Conservation (phyloP, 2,329 filamentous ascomycete genomes). For the Talaromyces marneffei region DNA sequence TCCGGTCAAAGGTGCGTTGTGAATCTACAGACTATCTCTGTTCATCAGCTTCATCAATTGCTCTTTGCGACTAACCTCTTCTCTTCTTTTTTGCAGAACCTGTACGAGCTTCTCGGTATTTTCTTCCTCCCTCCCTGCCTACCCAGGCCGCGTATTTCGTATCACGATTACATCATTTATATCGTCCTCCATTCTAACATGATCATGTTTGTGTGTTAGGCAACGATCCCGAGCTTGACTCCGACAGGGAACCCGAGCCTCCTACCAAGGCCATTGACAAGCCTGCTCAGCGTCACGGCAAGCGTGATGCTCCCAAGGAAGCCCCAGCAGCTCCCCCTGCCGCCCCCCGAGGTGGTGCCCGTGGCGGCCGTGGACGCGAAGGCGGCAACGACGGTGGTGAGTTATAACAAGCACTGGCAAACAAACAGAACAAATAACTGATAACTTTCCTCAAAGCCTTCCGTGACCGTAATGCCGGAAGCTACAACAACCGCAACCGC, state of each 20-base stretch:
- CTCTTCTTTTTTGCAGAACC: slow-evolving; percentile 62
- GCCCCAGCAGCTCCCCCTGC: slow-evolving; percentile 47
- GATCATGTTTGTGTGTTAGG: slow-evolving; percentile 40
- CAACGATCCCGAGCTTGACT: slow-evolving; percentile 65
- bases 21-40: not conserved
- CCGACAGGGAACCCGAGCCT: slow-evolving; percentile 68
- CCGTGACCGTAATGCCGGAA: slow-evolving; percentile 79
- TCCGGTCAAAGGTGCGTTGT: slow-evolving; percentile 47
- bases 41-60: slow-evolving; percentile 3
- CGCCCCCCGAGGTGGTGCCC: slow-evolving; percentile 21
- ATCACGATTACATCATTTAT: slow-evolving; percentile 26
- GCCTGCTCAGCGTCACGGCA: slow-evolving; percentile 66
- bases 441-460: slow-evolving; percentile 56
- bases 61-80: slow-evolving; percentile 31
- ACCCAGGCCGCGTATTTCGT: slow-evolving; percentile 17
- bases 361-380: slow-evolving; percentile 42
- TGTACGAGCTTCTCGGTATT: slow-evolving; percentile 96
- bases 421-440: not conserved
- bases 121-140: slow-evolving; percentile 22
- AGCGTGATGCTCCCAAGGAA: slow-evolving; percentile 80
- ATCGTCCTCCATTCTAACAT: slow-evolving; percentile 12
- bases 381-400: slow-evolving; percentile 77
- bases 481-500: slow-evolving; percentile 74
- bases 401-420: slow-evolving; percentile 33
- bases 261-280: slow-evolving; percentile 89